Conservation (phyloP, 805 yeast species). For the Cyberlindnera xishuangbannaensis region DNA sequence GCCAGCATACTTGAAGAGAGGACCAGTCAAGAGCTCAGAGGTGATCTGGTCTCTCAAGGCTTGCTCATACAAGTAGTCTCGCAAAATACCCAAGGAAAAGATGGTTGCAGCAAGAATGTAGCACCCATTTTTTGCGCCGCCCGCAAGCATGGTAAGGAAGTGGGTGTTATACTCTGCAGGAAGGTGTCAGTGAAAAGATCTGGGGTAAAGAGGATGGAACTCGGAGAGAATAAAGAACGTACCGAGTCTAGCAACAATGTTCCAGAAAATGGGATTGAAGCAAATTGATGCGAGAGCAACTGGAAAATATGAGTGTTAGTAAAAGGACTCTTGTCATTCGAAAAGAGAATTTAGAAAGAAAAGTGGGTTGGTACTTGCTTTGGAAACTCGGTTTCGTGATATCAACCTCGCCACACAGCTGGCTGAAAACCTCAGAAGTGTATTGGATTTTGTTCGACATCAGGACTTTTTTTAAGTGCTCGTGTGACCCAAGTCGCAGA, state of each 20-base stretch:
- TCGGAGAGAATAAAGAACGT: too few relatives aligned
- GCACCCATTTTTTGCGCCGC: slow-evolving; percentile 72
- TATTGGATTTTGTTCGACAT: slow-evolving; percentile 15
- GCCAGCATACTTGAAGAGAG: slow-evolving; percentile 46
- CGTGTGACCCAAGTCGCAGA: too few relatives aligned
- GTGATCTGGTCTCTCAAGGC: slow-evolving; percentile 73
- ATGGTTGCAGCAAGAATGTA: slow-evolving; percentile 78
- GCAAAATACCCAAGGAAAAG: slow-evolving; percentile 74
- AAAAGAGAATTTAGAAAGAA: too few relatives aligned
- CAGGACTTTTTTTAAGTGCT: too few relatives aligned
- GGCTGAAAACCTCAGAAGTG: slow-evolving; percentile 16
- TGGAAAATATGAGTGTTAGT: too few relatives aligned
- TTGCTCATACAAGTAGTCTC: slow-evolving; percentile 69
- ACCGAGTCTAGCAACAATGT: slow-evolving; percentile 73
- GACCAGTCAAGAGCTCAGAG: slow-evolving; percentile 44
- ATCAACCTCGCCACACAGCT: slow-evolving; percentile 22
- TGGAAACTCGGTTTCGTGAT: slow-evolving; percentile 17
- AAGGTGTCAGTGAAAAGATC: background rate
- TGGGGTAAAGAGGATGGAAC: too few relatives aligned
- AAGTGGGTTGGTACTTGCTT: too few relatives aligned
- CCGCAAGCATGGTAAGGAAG: slow-evolving; percentile 65
- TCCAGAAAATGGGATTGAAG: slow-evolving; percentile 96
- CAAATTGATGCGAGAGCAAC: slow-evolving; percentile 62
- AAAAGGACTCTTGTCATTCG: too few relatives aligned
- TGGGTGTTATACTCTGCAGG: slow-evolving; percentile 65